Evolutionary conservation across 495 filamentous ascomycete genomes (phyloP).

Genomic region (Daldinia bambusicola): DNA sequence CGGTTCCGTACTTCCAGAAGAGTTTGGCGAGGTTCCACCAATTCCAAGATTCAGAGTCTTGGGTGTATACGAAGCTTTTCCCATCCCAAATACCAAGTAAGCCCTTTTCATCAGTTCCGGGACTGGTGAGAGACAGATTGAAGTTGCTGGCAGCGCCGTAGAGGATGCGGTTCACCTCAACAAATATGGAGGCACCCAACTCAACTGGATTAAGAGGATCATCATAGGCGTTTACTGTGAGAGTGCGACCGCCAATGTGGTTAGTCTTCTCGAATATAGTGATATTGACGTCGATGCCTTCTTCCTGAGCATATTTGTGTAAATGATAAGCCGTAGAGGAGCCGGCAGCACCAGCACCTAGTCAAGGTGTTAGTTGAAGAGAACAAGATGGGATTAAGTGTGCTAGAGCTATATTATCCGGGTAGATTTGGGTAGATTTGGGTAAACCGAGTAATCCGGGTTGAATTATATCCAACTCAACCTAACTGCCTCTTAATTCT

Average conservation of each 20-base stretch:
- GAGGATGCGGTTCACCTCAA: conserved; percentile 84
- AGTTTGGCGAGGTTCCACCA: conserved; percentile 87
- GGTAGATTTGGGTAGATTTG: not conserved
- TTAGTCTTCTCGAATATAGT: conserved; percentile 86
- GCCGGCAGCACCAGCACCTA: conserved; percentile 91
- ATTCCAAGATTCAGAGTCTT: conserved; percentile 59
- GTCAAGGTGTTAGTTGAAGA: conserved; percentile 23
- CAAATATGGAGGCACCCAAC: conserved; percentile 92
- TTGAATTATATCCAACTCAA: not conserved
- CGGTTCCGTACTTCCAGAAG: conserved; percentile 84
- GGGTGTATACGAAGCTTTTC: conserved; percentile 73
- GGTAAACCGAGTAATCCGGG: not conserved
- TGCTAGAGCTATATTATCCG: not conserved
- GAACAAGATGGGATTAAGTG: not conserved
- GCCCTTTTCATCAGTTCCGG: conserved; percentile 50
- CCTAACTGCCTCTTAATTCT: not conserved
- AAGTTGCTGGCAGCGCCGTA: conserved; percentile 78
- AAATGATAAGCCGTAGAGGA: conserved; percentile 88
- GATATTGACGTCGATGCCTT: conserved; percentile 70
- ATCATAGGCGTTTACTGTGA: conserved; percentile 84
- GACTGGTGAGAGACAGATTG: conserved; percentile 62
- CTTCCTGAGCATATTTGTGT: conserved; percentile 69
- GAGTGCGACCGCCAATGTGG: conserved; percentile 87
- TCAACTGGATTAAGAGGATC: conserved; percentile 79
- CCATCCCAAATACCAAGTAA: conserved; percentile 90